Base-by-base conservation (phyloP, 768 basidiomycete genomes). In the Lanmaoa rubissima region DNA sequence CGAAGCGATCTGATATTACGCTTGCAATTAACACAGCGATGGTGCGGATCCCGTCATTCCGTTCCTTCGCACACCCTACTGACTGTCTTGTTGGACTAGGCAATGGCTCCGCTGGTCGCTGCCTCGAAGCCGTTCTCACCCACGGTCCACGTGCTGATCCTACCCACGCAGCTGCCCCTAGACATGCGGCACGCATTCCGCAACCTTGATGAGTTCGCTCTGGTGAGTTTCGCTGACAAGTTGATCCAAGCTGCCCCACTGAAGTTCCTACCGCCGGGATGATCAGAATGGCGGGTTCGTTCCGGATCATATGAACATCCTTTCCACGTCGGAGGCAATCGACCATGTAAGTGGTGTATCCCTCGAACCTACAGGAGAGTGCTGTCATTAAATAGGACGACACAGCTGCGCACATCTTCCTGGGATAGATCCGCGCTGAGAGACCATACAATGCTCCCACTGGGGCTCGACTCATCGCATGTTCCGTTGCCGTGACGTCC, bases 291-390 rank as follows among this genome's bases (percentile, higher is more conserved):
- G 79, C 26, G 79, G 82, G 21, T 70, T 65, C 39, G 58, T 82
- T 32, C 88, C 88, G 10, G 83, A 90, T 59, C 87, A 92, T 61
- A 91, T 92, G 88, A 88, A 92, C 65, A 71, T 92, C 21, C 64
- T 92, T 14, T 78, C 86, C 10, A 74, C 74, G 12, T 48, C 66
- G 5, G 84, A 88, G 41, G 87, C 88, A 12, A 64, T 77, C 17
- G 73, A 73, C 38, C 86, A 90, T 67, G 90, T 90, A 34, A 53
- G 69, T 61, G n/a, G 26, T 9, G 31, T 48, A 8, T 26, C 16
- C 39, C n/a, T 9, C 4, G 17, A 14, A 17, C 11, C 4, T n/a
- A 43, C 10, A 10, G 4, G 21, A 21, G 13, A 7, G 16, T 12
- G 32, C 24, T 13, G 35, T 51, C 3, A 17, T 51, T 66, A 13